Conservation (phyloP, 208 protist species). For the Leishmania gerbilli region DNA sequence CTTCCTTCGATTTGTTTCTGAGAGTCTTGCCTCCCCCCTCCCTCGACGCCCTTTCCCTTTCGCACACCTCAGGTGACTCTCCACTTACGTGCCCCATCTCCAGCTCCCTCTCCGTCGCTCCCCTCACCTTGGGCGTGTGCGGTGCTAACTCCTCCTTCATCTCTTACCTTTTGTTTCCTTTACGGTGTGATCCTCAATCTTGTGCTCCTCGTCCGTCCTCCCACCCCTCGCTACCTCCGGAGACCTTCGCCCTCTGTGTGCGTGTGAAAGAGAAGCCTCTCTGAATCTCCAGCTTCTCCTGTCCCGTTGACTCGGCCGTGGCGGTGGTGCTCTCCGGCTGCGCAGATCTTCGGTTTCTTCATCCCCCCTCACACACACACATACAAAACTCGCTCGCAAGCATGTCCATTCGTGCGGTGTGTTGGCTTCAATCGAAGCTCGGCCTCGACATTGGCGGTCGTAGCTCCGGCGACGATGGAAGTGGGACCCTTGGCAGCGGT, state of each 20-base stretch:
- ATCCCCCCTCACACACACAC: neutral
- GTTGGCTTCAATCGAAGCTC: conserved; percentile 80
- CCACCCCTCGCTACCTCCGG: neutral
- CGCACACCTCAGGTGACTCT: too few species aligned
- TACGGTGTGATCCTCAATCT: neutral
- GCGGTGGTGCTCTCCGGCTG: neutral
- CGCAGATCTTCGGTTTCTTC: conserved; percentile 6
- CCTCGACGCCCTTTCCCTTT: neutral
- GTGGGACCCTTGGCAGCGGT: neutral
- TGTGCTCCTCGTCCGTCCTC: neutral
- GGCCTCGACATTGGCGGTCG: conserved; percentile 75
- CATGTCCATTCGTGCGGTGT: conserved; percentile 75
- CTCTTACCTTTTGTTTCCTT: neutral
- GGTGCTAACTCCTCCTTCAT: neutral
- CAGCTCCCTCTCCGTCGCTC: neutral
- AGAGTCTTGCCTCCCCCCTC: neutral
- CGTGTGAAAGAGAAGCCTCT: neutral
- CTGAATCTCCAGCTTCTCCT: neutral
- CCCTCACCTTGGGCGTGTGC: neutral
- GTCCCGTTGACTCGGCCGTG: neutral
- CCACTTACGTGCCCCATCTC: neutral
- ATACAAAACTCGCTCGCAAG: neutral
- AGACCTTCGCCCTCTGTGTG: neutral
- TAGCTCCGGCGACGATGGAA: conserved; percentile 9
- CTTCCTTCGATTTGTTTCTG: neutral